Base-by-base conservation (phyloP, 306 rosid genomes). In the Corylus heterophylla region DNA sequence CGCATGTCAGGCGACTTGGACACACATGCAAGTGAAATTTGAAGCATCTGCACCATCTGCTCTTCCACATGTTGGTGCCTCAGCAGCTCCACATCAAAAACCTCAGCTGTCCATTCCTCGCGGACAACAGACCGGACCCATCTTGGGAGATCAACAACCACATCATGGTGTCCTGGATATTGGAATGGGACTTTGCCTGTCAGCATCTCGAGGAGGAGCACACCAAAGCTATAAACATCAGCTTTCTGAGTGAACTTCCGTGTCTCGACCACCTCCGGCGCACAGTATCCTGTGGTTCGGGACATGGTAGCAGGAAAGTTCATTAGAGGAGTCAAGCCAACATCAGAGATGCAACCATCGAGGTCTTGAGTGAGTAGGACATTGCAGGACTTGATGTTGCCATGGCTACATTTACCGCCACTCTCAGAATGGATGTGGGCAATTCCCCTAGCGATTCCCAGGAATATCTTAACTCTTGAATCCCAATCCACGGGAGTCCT, bases 91-190 rank as follows among this genome's bases (percentile, higher is more conserved):
- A 86, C 89, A 49, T 90, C 97, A 25, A 92, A 92, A 20, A 92
- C 96, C 82, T 92, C 97, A 12, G 96, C 91, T 4, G 96, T 92
- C 97, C 97, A 92, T 74, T 92, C 97, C 83, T 92, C 97, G 1
- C 96, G 87, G 12, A 92, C 97, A 22, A 92, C 96, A 61, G 97
- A 92, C 50, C 77, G 81, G 54, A 92, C 97, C 97, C 97, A 92
- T 62, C 92, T 87, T 13, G 97, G 97, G 42, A 92, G 94, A 78
- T 92, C 97, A 37, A 89, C 89, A 56, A 81, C 89, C 3, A 86
- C 86, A 5, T 90, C 92, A 51, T 82, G 55, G 0, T 59, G 45
- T 35, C 97, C 95, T 1, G 92, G 89, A 76, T 83, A 75, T 16
- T 89, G 81, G 56, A 90, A 52, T 37, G 97, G 89, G 10, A 71